Conservation (phyloP, 768 basidiomycete species). For the Tephrocybe sp. region DNA sequence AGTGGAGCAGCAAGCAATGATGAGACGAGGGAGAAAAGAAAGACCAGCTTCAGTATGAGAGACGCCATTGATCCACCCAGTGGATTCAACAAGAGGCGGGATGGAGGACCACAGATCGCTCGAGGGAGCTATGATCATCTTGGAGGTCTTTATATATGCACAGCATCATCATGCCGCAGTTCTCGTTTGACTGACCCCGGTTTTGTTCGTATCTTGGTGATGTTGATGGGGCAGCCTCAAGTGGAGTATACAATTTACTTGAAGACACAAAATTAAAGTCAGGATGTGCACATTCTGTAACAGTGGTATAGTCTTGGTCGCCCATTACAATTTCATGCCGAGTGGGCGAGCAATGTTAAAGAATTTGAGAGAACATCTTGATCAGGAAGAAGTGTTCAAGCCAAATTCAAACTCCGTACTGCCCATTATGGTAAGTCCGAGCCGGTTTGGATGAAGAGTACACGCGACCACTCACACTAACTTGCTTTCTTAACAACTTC, state of each 20-base stretch:
- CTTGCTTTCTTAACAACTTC: too few relatives aligned
- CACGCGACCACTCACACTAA: too few relatives aligned
- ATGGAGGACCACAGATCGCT: slow-evolving; percentile 21
- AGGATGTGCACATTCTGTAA: too few relatives aligned
- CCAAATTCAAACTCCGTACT: too few relatives aligned
- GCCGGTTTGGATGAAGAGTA: too few relatives aligned
- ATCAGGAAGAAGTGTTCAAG: too few relatives aligned
- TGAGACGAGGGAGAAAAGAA: slow-evolving; percentile 9
- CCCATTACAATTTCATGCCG: too few relatives aligned
- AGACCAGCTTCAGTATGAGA: slow-evolving; percentile 18
- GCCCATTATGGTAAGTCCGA: too few relatives aligned
- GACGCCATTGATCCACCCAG: slow-evolving; percentile 20
- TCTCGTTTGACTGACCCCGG: not conserved
- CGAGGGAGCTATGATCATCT: slow-evolving; percentile 8
- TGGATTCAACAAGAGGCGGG: slow-evolving; percentile 9
- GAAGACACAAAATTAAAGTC: too few relatives aligned
- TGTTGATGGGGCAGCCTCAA: not conserved
- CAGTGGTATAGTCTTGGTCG: too few relatives aligned
- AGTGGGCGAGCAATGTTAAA: too few relatives aligned
- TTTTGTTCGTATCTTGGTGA: slow-evolving; percentile 9
- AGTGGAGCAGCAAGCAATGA: slow-evolving; percentile 15
- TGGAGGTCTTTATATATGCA: not conserved
- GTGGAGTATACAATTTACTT: not conserved
- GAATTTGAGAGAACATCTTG: too few relatives aligned
- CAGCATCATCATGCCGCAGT: not conserved